A percentile compares a stretch with the other conserved stretches of the same genome.
These are phyloP conservation scores for Thelonectria rubi DNA, from an alignment of 2,329 filamentous ascomycete species.

Conservation along the genomic window DNA sequence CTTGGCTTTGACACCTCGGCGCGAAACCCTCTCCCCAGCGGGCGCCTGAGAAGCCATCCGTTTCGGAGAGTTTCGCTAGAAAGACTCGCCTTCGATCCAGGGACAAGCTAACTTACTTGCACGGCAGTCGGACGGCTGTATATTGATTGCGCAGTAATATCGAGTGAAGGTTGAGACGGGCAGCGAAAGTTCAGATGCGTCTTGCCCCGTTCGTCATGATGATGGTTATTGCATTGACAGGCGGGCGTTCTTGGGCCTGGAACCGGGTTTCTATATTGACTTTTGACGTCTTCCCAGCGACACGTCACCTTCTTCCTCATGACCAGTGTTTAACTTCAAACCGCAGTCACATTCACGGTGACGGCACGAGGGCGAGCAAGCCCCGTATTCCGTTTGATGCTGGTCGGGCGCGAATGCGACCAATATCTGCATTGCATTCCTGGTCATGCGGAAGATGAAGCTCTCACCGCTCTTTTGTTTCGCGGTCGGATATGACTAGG, in stretches of 20 bases:
- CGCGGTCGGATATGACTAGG: not conserved
- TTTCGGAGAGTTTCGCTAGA: conserved; percentile 18
- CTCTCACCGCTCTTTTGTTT: not conserved
- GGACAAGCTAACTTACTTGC: conserved; percentile 6
- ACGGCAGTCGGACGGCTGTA: conserved; percentile 8
- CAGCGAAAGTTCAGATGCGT: not conserved
- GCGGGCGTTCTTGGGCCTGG: not conserved
- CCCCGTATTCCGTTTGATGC: not conserved
- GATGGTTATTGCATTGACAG: not conserved
- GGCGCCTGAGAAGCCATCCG: not conserved
- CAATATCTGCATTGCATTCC: not conserved
- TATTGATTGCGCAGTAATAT: conserved; percentile 3
- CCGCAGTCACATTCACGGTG: not conserved
- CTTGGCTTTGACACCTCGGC: conserved; percentile 13
- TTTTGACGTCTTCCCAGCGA: not conserved
- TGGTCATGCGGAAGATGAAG: not conserved
- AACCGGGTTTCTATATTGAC: not conserved
- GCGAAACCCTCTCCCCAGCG: not conserved
- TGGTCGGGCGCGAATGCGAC: not conserved
- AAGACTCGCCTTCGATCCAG: conserved; percentile 8
- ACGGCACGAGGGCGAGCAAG: not conserved
- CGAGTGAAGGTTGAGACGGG: not conserved
- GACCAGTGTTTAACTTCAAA: not conserved
- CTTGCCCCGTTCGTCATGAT: conserved; percentile 8
- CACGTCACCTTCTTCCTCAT: not conserved